Percentiles rank a stretch among this genome's conserved stretches.
Evolutionary conservation across 352 stramenopile species (phyloP).

Genomic region (Globisporangium canariense): DNA sequence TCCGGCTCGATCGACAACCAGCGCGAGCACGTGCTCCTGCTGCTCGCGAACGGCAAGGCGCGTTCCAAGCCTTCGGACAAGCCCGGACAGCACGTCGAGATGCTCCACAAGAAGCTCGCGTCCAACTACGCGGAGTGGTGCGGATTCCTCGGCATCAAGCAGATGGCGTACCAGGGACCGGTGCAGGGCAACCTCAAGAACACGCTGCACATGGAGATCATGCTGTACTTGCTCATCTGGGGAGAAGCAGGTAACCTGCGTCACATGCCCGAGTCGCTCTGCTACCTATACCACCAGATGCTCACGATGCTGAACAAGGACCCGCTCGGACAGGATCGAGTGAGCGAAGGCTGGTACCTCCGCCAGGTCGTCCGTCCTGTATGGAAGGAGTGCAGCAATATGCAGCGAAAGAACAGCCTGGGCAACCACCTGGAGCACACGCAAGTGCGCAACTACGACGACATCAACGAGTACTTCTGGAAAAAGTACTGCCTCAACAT

Average conservation of each 20-base stretch:
- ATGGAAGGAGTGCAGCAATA: constrained; percentile 63
- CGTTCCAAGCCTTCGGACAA: constrained; percentile 41
- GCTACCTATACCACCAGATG: constrained; percentile 93
- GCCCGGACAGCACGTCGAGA: constrained; percentile 42
- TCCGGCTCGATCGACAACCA: constrained; percentile 68
- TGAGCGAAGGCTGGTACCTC: constrained; percentile 53
- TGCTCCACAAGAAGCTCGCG: constrained; percentile 60
- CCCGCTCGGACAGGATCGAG: constrained; percentile 43
- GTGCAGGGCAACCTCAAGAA: constrained; percentile 53
- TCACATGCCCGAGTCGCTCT: constrained; percentile 96
- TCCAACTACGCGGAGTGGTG: constrained; percentile 69
- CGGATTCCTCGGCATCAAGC: constrained; percentile 39
- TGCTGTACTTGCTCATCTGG: constrained; percentile 96
- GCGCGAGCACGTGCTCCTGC: constrained; percentile 67
- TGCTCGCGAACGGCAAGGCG: constrained; percentile 72
- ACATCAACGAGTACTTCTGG: constrained; percentile 84
- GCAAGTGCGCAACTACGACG: constrained; percentile 74
- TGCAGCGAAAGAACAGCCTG: constrained; percentile 58
- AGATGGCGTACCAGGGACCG: constrained; percentile 34
- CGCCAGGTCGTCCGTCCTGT: constrained; percentile 51
- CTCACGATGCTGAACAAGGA: constrained; percentile 53
- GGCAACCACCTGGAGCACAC: constrained; percentile 66
- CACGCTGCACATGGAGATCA: constrained; percentile 86
- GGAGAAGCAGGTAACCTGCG: constrained; percentile 94
- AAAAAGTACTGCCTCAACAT: constrained; percentile 64